These are phyloP conservation scores for Physcomitrium patens DNA, from an alignment of 225 moss, liverwort and hornwort species.

Conservation along the genomic window DNA sequence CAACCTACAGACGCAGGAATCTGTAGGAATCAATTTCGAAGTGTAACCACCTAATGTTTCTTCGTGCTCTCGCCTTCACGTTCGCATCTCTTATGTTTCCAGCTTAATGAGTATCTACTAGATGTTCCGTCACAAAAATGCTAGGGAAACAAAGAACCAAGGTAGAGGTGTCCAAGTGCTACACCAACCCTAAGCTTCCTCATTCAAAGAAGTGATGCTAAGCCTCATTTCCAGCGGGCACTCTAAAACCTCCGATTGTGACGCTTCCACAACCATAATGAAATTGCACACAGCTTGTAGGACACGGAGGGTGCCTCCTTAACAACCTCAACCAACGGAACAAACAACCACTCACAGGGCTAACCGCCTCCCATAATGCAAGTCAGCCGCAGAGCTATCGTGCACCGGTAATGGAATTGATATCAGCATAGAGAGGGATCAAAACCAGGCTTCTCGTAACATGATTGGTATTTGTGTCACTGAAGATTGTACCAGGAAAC, in stretches of 20 bases:
- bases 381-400: slow-evolving; percentile 17
- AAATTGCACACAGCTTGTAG: background rate
- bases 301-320: background rate
- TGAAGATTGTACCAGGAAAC: too few relatives aligned
- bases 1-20: background rate
- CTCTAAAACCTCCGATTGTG: background rate
- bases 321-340: slow-evolving; percentile 3
- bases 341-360: background rate
- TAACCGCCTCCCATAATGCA: slow-evolving; percentile 6
- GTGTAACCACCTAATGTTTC: slow-evolving; percentile 5
- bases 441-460: background rate
- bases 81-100: slow-evolving; percentile 1
- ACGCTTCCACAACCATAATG: background rate
- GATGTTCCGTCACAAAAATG: background rate
- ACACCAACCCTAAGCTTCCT: slow-evolving; percentile 16
- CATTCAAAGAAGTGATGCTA: background rate
- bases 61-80: background rate
- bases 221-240: background rate
- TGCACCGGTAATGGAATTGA: background rate
- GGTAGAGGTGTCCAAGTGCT: slow-evolving; percentile 9
- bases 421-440: slow-evolving; percentile 9
- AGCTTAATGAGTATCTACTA: background rate
- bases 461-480: too few relatives aligned
- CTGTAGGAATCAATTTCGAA: background rate
- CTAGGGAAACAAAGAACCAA: slow-evolving; percentile 3